Evolutionary conservation across 2,329 filamentous ascomycete species (phyloP).

Genomic region (Botrytis fragariae): DNA sequence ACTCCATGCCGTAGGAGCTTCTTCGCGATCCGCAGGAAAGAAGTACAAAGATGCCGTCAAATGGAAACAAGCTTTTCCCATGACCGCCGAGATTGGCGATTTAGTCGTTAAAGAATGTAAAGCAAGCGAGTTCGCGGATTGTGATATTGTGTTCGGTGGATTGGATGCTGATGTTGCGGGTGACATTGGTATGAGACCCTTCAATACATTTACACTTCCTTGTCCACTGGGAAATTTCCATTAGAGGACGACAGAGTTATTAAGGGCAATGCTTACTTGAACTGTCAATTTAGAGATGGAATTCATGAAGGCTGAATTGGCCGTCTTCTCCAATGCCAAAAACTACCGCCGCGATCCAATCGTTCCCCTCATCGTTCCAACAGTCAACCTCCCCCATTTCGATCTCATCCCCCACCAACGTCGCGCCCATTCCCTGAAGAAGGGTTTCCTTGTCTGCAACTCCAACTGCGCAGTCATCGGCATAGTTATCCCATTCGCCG

Average conservation of each 20-base stretch:
- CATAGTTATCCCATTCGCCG: slow-evolving; percentile 90
- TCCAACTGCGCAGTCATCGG: slow-evolving; percentile 98
- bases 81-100: slow-evolving; percentile 71
- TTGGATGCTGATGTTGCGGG: slow-evolving; percentile 91
- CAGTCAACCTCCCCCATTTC: slow-evolving; percentile 86
- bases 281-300: slow-evolving; percentile 66
- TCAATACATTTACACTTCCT: neutral
- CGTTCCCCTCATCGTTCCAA: slow-evolving; percentile 91
- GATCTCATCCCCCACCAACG: slow-evolving; percentile 88
- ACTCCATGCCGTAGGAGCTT: slow-evolving; percentile 86
- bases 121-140: slow-evolving; percentile 79
- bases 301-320: slow-evolving; percentile 82
- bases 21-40: slow-evolving; percentile 85
- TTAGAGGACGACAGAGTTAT: neutral
- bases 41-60: slow-evolving; percentile 89
- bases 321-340: slow-evolving; percentile 96
- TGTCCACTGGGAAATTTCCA: neutral
- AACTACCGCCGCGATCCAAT: slow-evolving; percentile 91
- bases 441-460: slow-evolving; percentile 95
- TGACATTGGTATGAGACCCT: slow-evolving; percentile 67
- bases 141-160: slow-evolving; percentile 90
- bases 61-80: slow-evolving; percentile 89
- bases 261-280: neutral
- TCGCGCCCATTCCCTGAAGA: slow-evolving; percentile 66
- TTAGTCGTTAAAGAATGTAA: slow-evolving; percentile 83